Percentiles rank a stretch among this genome's conserved stretches.
These are phyloP conservation scores for Fonsecaea nubica DNA, from an alignment of 2,329 filamentous ascomycete genomes.

Conservation along the genomic window DNA sequence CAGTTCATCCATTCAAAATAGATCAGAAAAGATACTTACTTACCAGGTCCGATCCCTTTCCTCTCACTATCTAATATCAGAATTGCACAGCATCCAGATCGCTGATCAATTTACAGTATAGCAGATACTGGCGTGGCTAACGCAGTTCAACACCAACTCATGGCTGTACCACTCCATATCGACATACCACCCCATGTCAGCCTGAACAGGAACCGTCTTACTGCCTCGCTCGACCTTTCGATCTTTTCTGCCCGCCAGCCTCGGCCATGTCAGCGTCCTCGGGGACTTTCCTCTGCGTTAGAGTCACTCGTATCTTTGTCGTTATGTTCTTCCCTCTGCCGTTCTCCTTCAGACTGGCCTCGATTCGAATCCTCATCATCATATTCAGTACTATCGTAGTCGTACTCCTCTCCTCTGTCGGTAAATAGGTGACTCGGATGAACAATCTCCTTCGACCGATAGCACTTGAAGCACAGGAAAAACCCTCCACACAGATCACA, in stretches of 20 bases:
- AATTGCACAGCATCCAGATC: too few relatives aligned
- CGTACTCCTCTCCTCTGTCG: conserved; percentile 1
- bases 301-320: neutral
- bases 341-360: neutral
- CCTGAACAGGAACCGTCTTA: neutral
- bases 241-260: neutral
- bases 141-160: too few relatives aligned
- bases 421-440: neutral
- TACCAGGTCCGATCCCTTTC: neutral
- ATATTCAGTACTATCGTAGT: neutral
- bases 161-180: too few relatives aligned
- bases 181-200: too few relatives aligned
- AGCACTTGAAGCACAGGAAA: conserved; percentile 4
- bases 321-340: neutral
- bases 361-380: neutral
- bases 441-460: neutral
- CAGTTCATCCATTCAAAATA: neutral
- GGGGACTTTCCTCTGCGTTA: neutral
- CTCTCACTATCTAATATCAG: too few relatives aligned
- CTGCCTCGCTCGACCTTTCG: neutral
- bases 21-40: neutral
- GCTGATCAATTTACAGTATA: too few relatives aligned
- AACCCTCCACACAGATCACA: neutral
- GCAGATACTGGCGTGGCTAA: too few relatives aligned
- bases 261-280: neutral